Conservation (phyloP, 176 grass and related monocot genomes). For the Melocanna baccifera region DNA sequence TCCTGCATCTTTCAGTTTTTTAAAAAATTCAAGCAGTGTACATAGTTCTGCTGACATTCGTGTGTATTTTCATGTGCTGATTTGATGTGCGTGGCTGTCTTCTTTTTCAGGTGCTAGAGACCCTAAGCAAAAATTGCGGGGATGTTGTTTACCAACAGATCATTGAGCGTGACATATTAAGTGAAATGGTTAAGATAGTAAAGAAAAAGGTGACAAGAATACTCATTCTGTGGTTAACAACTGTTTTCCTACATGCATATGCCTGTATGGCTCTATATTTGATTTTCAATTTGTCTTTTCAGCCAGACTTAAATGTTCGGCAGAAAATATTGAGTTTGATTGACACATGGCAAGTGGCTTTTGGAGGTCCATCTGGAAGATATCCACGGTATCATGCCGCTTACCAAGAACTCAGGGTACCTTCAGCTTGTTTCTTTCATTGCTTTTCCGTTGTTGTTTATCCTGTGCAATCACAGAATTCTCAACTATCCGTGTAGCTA, state of each 20-base stretch:
- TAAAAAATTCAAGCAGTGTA: neutral
- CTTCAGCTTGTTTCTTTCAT: neutral
- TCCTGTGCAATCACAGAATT: neutral
- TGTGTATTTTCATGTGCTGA: constrained; percentile 16
- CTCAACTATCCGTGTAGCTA: neutral
- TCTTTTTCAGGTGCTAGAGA: constrained; percentile 74
- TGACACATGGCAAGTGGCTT: constrained; percentile 99
- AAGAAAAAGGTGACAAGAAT: constrained; percentile 89
- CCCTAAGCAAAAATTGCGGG: constrained; percentile 98
- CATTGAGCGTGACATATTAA: constrained; percentile 91
- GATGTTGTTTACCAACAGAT: constrained; percentile 87
- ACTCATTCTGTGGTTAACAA: neutral
- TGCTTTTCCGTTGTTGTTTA: constrained; percentile 12
- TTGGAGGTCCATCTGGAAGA: constrained; percentile 83
- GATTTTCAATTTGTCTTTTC: constrained; percentile 36
- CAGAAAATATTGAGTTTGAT: constrained; percentile 97
- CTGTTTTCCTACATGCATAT: constrained; percentile 33
- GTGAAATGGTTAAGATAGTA: constrained; percentile 99
- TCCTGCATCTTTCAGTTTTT: neutral
- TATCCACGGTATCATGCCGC: constrained; percentile 85
- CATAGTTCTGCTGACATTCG: neutral
- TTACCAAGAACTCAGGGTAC: constrained; percentile 96
- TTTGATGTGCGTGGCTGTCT: neutral
- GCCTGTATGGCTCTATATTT: constrained; percentile 1
- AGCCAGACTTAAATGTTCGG: constrained; percentile 83